Evolutionary conservation across 208 protist species (phyloP), one percentile per base, ranked within the genome.

Genomic region (Kentomonas sorsogonicus): DNA sequence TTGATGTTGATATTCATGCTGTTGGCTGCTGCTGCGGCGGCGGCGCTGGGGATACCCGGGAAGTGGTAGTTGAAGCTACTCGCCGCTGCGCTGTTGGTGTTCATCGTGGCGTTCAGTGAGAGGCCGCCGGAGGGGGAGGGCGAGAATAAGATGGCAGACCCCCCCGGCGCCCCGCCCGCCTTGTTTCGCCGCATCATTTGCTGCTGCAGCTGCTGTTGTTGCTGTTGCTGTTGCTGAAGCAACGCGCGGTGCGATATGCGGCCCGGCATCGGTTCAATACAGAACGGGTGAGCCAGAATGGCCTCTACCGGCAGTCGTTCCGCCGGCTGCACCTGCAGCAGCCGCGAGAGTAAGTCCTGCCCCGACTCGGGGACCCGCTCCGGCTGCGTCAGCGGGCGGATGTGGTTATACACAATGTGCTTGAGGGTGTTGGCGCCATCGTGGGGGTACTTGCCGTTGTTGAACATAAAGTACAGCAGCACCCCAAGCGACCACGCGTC

Each of bases 341-440:
- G 58, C 1, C 69, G 64, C 15, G 59, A 38, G 15, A 94, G 38
- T 7, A 94, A 63, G 44, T 91, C 79, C 33, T 66, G 69, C 31
- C 80, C 86, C 1, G 69, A 62, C 0, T 61, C 33, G 1, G 86
- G 71, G 27, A 89, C 56, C 1, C 61, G 60, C 11, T 36, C 54
- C 3, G 72, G 53, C 30, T 77, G 72, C n/a, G 68, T n/a, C 43
- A 48, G 16, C 0, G 69, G 73, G 2, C 88, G 81, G 1, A 84
- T 57, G 45, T 77, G 74, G 20, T 83, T 41, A 38, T 90, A 80
- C 5, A 86, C 44, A 53, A 94, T 88, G 63, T 94, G 79, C 25
- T 83, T 81, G n/a, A 81, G 72, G 33, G 84, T 92, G 63, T 89
- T 94, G 40, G 88, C 88, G 22, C 88, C 80, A 60, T 94, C 88